phyloP scores from a whole-genome alignment of 805 yeast species.

The Barnettozyma sucrosica region DNA sequence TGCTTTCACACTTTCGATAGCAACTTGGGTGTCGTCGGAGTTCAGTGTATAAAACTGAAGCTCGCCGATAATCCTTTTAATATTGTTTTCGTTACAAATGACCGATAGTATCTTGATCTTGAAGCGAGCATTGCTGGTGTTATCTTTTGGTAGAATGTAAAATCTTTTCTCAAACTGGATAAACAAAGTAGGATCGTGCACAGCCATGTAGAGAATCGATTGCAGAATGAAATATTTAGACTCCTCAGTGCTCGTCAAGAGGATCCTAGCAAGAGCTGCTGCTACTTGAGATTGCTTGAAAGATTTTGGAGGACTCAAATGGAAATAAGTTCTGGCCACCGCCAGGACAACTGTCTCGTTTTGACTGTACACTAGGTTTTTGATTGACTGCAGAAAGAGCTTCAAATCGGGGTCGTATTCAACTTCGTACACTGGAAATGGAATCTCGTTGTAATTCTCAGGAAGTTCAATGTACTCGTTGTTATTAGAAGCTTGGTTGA shows the following conservation, averaged over 20 bases:
- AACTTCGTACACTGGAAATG: slow-evolving; percentile 36
- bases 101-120: slow-evolving; percentile 60
- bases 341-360: slow-evolving; percentile 60
- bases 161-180: slow-evolving; percentile 41
- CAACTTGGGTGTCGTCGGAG: slow-evolving; percentile 22
- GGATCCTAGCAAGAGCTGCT: slow-evolving; percentile 41
- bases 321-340: slow-evolving; percentile 48
- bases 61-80: slow-evolving; percentile 50
- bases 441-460: slow-evolving; percentile 35
- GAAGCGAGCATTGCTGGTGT: slow-evolving; percentile 34
- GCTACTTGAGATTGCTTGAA: slow-evolving; percentile 46
- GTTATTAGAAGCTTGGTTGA: slow-evolving; percentile 27
- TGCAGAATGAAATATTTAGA: slow-evolving; percentile 39
- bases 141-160: slow-evolving; percentile 52
- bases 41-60: slow-evolving; percentile 49
- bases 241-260: slow-evolving; percentile 30
- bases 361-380: slow-evolving; percentile 41
- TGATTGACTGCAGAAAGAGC: slow-evolving; percentile 44
- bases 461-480: slow-evolving; percentile 34
- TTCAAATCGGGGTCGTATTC: slow-evolving; percentile 50
- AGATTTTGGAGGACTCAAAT: slow-evolving; percentile 51
- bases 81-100: slow-evolving; percentile 49
- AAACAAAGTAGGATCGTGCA: slow-evolving; percentile 32
- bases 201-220: slow-evolving; percentile 36
- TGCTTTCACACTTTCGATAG: slow-evolving; percentile 50